phyloP scores from a whole-genome alignment of 768 basidiomycete species.

The Coprinopsis cinerea region DNA sequence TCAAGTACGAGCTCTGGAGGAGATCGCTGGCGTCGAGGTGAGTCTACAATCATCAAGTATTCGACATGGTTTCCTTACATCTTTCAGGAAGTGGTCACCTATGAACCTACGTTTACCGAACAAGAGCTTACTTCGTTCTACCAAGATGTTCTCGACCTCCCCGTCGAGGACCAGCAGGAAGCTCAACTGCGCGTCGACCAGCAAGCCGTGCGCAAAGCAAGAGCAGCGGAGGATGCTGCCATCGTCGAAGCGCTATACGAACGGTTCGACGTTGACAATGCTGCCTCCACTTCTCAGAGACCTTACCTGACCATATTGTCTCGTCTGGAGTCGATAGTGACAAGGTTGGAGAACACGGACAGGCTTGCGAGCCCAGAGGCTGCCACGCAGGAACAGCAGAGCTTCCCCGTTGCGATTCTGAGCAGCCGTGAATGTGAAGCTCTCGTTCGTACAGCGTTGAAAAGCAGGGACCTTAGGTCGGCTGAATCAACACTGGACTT shows the following conservation, averaged over 20 bases:
- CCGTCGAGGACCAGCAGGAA: constrained; percentile 5
- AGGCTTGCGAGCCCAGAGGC: constrained; percentile 13
- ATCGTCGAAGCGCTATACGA: constrained; percentile 7
- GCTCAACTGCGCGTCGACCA: constrained; percentile 4
- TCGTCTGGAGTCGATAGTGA: constrained; percentile 28
- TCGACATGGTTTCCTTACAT: neutral
- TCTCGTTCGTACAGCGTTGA: constrained; percentile 45
- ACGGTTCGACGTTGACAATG: constrained; percentile 3
- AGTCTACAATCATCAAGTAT: neutral
- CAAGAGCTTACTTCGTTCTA: constrained; percentile 13
- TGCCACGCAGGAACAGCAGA: constrained; percentile 13
- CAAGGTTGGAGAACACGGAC: constrained; percentile 26
- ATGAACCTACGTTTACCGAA: constrained; percentile 10
- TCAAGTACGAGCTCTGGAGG: constrained; percentile 11
- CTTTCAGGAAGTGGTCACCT: constrained; percentile 9
- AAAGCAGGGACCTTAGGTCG: constrained; percentile 38
- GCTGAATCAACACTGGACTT: constrained; percentile 47
- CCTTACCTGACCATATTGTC: constrained; percentile 30
- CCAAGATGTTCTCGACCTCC: constrained; percentile 14
- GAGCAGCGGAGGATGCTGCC: constrained; percentile 7
- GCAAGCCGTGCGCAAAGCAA: constrained; percentile 3
- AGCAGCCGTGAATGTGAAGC: constrained; percentile 49
- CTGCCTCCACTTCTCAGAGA: constrained; percentile 10
- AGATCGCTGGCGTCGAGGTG: constrained; percentile 10
- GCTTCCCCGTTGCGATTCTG: constrained; percentile 40